These are phyloP conservation scores for Cordyceps javanica DNA, from an alignment of 2,329 filamentous ascomycete species.

Conservation along the genomic window DNA sequence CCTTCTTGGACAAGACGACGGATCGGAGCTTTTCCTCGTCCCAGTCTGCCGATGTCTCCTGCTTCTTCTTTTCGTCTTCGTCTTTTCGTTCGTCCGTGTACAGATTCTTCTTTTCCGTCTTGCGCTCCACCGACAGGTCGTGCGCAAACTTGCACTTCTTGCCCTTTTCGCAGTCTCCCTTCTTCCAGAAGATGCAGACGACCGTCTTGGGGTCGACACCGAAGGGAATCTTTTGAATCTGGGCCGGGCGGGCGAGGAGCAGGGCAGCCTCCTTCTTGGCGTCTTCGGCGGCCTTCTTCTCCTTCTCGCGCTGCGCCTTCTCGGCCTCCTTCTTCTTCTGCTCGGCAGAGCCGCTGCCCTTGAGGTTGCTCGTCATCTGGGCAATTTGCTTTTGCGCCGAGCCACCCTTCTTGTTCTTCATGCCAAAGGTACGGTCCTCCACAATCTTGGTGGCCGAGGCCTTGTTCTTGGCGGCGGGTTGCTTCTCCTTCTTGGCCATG, in stretches of 20 bases:
- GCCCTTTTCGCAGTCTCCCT: slow-evolving; percentile 94
- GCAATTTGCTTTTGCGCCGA: slow-evolving; percentile 87
- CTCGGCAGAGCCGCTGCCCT: slow-evolving; percentile 72
- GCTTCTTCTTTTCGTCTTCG: slow-evolving; percentile 73
- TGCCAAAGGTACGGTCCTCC: slow-evolving; percentile 96
- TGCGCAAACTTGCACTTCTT: slow-evolving; percentile 98
- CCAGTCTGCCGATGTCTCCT: slow-evolving; percentile 93
- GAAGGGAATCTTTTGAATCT: slow-evolving; percentile 96
- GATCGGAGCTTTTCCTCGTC: slow-evolving; percentile 91
- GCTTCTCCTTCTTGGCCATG: slow-evolving; percentile 65
- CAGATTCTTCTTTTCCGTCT: slow-evolving; percentile 84
- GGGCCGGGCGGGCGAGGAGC: slow-evolving; percentile 83
- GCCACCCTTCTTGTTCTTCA: slow-evolving; percentile 99
- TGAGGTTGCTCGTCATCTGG: slow-evolving; percentile 68
- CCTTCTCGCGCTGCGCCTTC: slow-evolving; percentile 64
- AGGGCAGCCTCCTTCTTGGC: slow-evolving; percentile 75
- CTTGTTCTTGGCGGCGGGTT: slow-evolving; percentile 44
- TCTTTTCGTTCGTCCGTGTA: slow-evolving; percentile 75
- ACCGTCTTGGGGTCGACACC: slow-evolving; percentile 98
- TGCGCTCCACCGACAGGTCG: slow-evolving; percentile 81
- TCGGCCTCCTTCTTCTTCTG: slow-evolving; percentile 74
- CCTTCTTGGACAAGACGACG: slow-evolving; percentile 93
- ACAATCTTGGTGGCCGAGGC: slow-evolving; percentile 55
- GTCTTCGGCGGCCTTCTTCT: slow-evolving; percentile 85
- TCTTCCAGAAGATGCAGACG: slow-evolving; percentile 93